Evolutionary conservation across 805 yeast genomes (phyloP), one percentile per base, ranked within the genome.

Genomic region (Candida glaebosa): DNA sequence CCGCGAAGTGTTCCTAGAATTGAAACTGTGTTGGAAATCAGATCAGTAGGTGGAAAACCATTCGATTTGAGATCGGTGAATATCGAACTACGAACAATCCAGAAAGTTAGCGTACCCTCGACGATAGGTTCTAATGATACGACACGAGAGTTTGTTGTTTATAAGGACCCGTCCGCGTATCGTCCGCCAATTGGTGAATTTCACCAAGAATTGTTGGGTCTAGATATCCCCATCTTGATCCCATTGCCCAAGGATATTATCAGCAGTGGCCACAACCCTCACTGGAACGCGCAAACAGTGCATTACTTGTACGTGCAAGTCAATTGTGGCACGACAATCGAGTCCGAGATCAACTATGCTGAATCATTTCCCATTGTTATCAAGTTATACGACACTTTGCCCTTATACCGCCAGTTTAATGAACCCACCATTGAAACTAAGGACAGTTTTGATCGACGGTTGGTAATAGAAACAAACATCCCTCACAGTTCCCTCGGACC

Each of bases 401-500:
- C 87, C 1, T 61, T 78, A 3, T 74, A 71, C 43, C 59, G 78
- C 18, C 76, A 79, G 50, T 80, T 71, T 50, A 75, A 73, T 47
- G 82, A 80, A 47, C 74, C 80, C 0, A 58, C 76, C 0, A 54
- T 67, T 9, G 78, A 73, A 43, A 55, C 63, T 2, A 61, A 62
- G 3, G 63, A 59, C 12, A 73, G 83, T 1, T 60, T 67, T 14
- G 85, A 81, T 52, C 65, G 67, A 8, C 75, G 71, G 44, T 67
- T 76, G 8, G 51, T 72, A 24, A 64, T 75, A 6, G 76, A 73
- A 17, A 63, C 75, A 37, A 59, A 63, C 5, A 49, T 81, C 15
- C 77, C 81, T 1, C 67, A 69, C 4, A 67, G 79, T 4, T 73
- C 82, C 24, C 68, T 81, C n/a, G 82, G 85, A 1, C 82, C 82